These are phyloP conservation scores for Alternaria angustiovoidea DNA, from an alignment of 2,329 filamentous ascomycete species.

Conservation along the genomic window DNA sequence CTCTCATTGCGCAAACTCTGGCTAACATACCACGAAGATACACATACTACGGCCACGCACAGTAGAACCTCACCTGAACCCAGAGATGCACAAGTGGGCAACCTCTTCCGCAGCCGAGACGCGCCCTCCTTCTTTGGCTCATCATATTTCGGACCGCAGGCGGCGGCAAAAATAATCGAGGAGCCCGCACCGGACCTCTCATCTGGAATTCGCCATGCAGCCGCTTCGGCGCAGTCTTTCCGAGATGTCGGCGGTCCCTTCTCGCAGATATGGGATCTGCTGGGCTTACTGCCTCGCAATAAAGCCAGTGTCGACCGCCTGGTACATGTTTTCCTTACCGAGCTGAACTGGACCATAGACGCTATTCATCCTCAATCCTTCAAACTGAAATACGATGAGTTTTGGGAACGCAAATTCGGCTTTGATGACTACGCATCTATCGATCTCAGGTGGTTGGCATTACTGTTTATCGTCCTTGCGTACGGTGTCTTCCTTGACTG, in stretches of 20 bases:
- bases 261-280: neutral
- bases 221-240: neutral
- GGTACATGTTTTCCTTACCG: neutral
- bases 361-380: neutral
- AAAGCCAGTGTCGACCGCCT: neutral
- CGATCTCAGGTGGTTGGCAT: neutral
- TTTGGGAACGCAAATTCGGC: neutral
- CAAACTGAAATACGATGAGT: neutral
- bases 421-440: neutral
- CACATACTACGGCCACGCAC: neutral
- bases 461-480: neutral
- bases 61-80: neutral
- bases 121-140: neutral
- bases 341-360: neutral
- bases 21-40: neutral
- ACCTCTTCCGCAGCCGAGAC: neutral
- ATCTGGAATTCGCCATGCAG: neutral
- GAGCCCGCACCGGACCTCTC: neutral
- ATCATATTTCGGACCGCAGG: neutral
- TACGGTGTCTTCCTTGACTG: neutral
- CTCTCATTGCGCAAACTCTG: neutral
- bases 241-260: neutral
- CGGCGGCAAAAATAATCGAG: neutral
- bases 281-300: neutral
- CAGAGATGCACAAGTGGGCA: neutral